Evolutionary conservation across 805 yeast species (phyloP).

Genomic region (Yarrowia deformans): DNA sequence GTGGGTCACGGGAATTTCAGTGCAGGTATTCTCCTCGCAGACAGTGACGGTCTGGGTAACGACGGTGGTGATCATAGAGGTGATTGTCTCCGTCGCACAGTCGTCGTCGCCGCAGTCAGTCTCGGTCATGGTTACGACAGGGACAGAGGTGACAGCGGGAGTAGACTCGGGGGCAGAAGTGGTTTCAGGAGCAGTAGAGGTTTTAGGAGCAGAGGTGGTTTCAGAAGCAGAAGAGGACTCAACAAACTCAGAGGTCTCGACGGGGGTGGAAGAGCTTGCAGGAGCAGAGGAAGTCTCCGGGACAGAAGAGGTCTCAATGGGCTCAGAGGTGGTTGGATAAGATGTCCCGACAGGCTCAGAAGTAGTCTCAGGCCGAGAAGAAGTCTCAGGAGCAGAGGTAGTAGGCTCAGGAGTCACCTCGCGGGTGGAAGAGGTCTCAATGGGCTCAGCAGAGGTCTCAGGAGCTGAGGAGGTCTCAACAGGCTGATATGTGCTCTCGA

Average conservation of each 20-base stretch:
- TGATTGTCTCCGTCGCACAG: not conserved
- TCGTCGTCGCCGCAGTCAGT: not conserved
- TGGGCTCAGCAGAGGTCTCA: not conserved
- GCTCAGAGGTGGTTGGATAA: not conserved
- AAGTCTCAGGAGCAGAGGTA: not conserved
- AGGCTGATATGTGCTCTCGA: not conserved
- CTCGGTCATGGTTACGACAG: not conserved
- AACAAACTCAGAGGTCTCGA: not conserved
- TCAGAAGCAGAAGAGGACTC: too few species aligned
- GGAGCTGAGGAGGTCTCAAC: not conserved
- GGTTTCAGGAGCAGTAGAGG: too few species aligned
- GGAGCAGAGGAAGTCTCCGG: constrained; percentile 3
- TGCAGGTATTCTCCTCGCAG: constrained; percentile 7
- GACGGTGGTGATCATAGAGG: constrained; percentile 2
- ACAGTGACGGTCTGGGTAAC: constrained; percentile 19
- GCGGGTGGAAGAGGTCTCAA: not conserved
- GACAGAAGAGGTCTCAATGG: not conserved
- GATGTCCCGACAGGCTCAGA: constrained; percentile 4
- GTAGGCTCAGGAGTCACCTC: not conserved
- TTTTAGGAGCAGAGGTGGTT: too few species aligned
- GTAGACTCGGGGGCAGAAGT: too few species aligned
- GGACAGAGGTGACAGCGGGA: not conserved
- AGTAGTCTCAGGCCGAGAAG: constrained; percentile 1
- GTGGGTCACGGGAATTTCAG: constrained; percentile 1
- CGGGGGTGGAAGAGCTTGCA: not conserved